Conservation (phyloP, 495 filamentous ascomycete genomes). For the Xanthoparmelia taractica region DNA sequence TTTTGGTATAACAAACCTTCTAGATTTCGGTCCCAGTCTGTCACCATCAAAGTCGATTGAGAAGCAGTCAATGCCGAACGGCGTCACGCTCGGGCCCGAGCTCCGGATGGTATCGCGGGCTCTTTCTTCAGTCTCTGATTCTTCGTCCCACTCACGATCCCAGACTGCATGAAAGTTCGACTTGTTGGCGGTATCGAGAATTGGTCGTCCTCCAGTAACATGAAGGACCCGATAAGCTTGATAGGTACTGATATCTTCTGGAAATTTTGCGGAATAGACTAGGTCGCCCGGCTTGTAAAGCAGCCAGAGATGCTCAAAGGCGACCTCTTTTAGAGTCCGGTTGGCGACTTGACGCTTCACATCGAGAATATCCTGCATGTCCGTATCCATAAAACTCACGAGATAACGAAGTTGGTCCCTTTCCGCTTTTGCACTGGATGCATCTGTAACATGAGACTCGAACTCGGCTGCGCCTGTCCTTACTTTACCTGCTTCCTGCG, state of each 20-base stretch:
- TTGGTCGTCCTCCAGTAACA: conserved; percentile 10
- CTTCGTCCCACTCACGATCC: not conserved
- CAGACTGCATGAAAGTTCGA: not conserved
- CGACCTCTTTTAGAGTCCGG: conserved; percentile 21
- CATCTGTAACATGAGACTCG: not conserved
- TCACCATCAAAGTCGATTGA: conserved; percentile 2
- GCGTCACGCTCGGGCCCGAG: not conserved
- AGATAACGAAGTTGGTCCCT: conserved; percentile 24
- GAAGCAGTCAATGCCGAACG: conserved; percentile 13
- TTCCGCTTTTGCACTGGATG: not conserved
- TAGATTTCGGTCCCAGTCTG: not conserved
- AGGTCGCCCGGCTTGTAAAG: conserved; percentile 33
- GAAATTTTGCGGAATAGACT: conserved; percentile 13
- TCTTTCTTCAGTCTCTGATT: not conserved
- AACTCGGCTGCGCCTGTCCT: not conserved
- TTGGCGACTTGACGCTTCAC: conserved; percentile 11
- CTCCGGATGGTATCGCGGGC: not conserved
- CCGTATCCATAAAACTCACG: conserved; percentile 27
- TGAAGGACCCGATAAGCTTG: conserved; percentile 12
- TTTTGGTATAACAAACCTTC: not conserved
- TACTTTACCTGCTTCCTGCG: not conserved
- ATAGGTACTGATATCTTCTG: not conserved
- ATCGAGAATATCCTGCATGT: conserved; percentile 20
- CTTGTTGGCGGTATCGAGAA: not conserved
- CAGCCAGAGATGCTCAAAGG: conserved; percentile 35